Base-by-base conservation (phyloP, 1,284 basidiomycete species). In the Fomitopsis palustris region DNA sequence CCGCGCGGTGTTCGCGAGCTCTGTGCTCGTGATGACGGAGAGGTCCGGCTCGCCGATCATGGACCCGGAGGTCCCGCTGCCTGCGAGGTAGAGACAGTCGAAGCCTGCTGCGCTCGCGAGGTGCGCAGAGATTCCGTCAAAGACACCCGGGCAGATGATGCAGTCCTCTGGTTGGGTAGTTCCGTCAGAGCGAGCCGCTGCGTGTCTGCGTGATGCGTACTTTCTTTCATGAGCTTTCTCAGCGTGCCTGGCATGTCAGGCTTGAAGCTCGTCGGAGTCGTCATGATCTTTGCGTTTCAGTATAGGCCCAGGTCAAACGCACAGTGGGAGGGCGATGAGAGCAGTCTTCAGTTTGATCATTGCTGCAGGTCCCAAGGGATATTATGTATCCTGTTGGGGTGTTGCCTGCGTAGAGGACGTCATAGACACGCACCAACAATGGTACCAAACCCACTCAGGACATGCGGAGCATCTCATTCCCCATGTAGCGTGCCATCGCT, bases 101-200 rank as follows among this genome's bases (percentile, higher is more conserved):
- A 68, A 68, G 41, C 67, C 66, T 21, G 65, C 65, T 25, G 54
- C 42, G 54, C 64, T 66, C 45, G 68, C 66, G 57, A 70, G 59
- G 60, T 68, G 66, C 10, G 67, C 63, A 33, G 67, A 69, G 63
- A 69, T 63, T 51, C 69, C 69, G 56, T 70, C 67, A 61, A 67
- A 67, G 3, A 69, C 61, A 25, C 68, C 68, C 12, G 67, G 68
- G 55, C 64, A 65, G 47, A 67, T 67, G 5, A 67, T 59, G 56
- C 66, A 65, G 56, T 65, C 63, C 51, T 66, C 62, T 66, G 49
- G n/a, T n/a, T 7, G 19, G n/a, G 4, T 6, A 21, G 12, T 21
- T 16, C 19, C 3, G 16, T 14, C 43, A 60, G n/a, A n/a, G n/a
- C n/a, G n/a, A n/a, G n/a, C n/a, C n/a, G n/a, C n/a, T n/a, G n/a